phyloP scores from a whole-genome alignment of 768 basidiomycete genomes.

The Trametes elegans region DNA sequence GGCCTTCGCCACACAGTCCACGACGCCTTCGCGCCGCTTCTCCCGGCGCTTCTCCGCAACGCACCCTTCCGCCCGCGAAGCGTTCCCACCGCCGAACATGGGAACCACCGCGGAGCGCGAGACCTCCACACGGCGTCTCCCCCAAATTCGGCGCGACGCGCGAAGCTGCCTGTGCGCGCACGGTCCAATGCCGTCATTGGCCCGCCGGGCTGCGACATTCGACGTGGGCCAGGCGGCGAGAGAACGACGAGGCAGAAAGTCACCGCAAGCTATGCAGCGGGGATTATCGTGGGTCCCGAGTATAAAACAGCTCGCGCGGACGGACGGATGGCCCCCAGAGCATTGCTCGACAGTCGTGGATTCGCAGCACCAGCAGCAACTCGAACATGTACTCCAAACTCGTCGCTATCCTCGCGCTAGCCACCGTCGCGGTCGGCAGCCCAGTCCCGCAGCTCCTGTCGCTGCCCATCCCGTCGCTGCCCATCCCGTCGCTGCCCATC shows the following conservation, averaged over 20 bases:
- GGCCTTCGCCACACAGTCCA: neutral
- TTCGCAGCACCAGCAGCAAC: neutral
- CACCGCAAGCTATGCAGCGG: neutral
- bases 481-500: neutral
- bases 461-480: neutral
- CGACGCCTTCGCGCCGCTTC: neutral
- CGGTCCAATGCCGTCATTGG: neutral
- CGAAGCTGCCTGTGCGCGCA: neutral
- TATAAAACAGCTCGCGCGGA: neutral
- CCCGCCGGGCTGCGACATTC: neutral
- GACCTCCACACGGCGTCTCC: neutral
- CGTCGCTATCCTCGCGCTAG: slow-evolving; percentile 5
- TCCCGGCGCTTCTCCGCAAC: neutral
- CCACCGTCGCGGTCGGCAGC: slow-evolving; percentile 4
- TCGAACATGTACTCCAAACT: slow-evolving; percentile 13
- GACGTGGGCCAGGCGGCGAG: too few species aligned
- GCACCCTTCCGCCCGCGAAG: slow-evolving; percentile 1
- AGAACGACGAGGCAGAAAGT: too few species aligned
- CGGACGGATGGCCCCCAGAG: neutral
- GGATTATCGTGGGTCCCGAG: neutral
- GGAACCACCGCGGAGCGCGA: slow-evolving; percentile 5
- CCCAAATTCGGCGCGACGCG: slow-evolving; percentile 2
- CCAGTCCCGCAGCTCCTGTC: slow-evolving; percentile 3
- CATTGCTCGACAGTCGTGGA: neutral
- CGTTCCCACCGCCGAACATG: slow-evolving; percentile 5